These are phyloP conservation scores for Colletotrichum gigasporum DNA, from an alignment of 2,329 filamentous ascomycete species.

Conservation along the genomic window DNA sequence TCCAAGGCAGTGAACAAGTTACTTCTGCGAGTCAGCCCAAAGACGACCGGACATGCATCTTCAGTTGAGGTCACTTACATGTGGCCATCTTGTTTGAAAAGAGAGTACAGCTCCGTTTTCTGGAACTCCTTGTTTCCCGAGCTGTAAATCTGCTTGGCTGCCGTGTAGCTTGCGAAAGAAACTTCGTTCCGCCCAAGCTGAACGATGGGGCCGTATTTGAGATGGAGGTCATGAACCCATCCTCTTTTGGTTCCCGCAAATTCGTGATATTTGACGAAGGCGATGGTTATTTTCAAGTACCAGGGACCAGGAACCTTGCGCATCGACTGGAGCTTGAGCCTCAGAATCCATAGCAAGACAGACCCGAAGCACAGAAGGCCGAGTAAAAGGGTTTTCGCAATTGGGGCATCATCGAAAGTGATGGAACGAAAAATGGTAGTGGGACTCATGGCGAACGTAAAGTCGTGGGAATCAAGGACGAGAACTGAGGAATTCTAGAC, in stretches of 20 bases:
- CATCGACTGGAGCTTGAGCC: not conserved
- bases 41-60: not conserved
- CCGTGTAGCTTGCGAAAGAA: not conserved
- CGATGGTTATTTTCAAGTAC: not conserved
- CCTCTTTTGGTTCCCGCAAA: not conserved
- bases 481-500: no score
- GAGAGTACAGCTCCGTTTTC: not conserved
- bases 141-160: not conserved
- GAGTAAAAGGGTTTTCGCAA: no score
- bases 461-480: no score
- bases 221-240: not conserved
- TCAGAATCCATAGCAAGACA: not conserved
- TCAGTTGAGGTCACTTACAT: not conserved
- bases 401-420: no score
- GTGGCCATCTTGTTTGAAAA: not conserved
- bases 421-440: no score
- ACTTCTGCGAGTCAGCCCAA: not conserved
- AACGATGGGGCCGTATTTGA: not conserved
- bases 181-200: not conserved
- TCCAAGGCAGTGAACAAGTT: not conserved
- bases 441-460: no score
- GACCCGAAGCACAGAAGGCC: no score
- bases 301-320: not conserved
- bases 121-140: not conserved
- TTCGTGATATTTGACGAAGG: not conserved